Base-by-base conservation (phyloP, 2,329 filamentous ascomycete species). In the Geosmithia morbida region DNA sequence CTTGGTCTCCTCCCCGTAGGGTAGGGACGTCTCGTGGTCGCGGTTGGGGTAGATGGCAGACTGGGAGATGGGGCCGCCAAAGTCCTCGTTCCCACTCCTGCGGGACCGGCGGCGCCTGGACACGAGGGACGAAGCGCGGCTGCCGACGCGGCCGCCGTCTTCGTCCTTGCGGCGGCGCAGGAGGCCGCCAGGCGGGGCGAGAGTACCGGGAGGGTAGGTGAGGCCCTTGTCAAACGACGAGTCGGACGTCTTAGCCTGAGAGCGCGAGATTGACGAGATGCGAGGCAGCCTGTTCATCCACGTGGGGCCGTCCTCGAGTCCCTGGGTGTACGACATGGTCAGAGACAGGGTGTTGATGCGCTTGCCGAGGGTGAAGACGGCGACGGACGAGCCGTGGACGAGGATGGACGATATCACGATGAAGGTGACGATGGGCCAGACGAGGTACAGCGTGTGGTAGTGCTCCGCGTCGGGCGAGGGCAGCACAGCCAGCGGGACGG, bases 371-470 rank as follows among this genome's bases (percentile, higher is more conserved):
- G 92, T 97, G 57, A 98, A 98, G 8, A 98, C 92, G 5, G 92
- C 92, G 55, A 98, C 85, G 0, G 92, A 97, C n/a, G 92, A 97
- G 19, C 92, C 92, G 58, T 98, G 92, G 1, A 98, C 87, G 39
- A 97, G 66, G 56, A 98, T 98, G 13, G 92, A 98, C 3, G 85
- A 76, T 47, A 98, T 86, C 51, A 98, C 90, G 57, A 98, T 70
- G 64, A 98, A 98, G 1, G 87, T 87, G 0, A 86, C 87, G 49
- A 98, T 89, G 0, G 92, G 92, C 92, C 92, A 98, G 44, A 98
- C 94, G 26, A 95, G 68, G 48, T 85, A 76, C 46, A 97, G 81
- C 30, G 96, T 71, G 30, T 79, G 75, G 53, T 83, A 84, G 48
- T 83, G 66, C 1, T 75, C 72, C 1, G 71, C 64, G 7, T 66